Evolutionary conservation across 805 yeast genomes (phyloP).

Genomic region (Kluyveromyces siamensis): DNA sequence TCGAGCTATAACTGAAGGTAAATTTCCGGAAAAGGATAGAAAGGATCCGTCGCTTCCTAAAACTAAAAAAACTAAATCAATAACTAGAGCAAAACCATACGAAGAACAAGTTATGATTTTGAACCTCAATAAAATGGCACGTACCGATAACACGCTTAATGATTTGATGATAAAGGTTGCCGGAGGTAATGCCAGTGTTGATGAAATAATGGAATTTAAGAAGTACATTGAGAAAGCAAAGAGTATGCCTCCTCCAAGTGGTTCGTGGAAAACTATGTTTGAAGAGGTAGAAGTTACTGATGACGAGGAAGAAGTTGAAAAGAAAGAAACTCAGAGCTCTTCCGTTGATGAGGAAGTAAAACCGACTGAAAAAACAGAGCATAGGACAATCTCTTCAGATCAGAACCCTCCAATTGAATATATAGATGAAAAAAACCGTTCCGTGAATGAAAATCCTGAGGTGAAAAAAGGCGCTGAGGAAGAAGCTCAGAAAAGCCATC

Average conservation of each 20-base stretch:
- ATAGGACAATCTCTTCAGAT: too few relatives aligned
- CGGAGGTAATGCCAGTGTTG: slow-evolving; percentile 62
- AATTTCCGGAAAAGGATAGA: slow-evolving; percentile 1
- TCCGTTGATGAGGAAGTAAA: not conserved
- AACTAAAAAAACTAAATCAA: slow-evolving; percentile 3
- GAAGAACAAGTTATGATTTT: slow-evolving; percentile 71
- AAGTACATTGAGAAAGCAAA: slow-evolving; percentile 71
- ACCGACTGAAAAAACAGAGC: not conserved
- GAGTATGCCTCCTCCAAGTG: slow-evolving; percentile 52
- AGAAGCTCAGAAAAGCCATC: too few relatives aligned
- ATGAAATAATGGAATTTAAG: slow-evolving; percentile 71
- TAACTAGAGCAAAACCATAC: slow-evolving; percentile 9
- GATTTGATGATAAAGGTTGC: slow-evolving; percentile 80
- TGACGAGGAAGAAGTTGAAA: slow-evolving; percentile 8
- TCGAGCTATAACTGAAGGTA: not conserved
- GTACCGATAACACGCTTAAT: slow-evolving; percentile 57
- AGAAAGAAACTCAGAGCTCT: slow-evolving; percentile 2
- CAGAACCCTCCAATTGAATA: too few relatives aligned
- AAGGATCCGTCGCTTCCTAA: slow-evolving; percentile 2
- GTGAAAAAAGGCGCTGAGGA: too few relatives aligned
- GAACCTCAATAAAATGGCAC: slow-evolving; percentile 75
- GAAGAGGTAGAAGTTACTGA: slow-evolving; percentile 1
- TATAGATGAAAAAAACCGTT: too few relatives aligned
- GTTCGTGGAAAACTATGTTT: slow-evolving; percentile 16
- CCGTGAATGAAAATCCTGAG: too few relatives aligned